Evolutionary conservation across 2,329 filamentous ascomycete species (phyloP).

Genomic region (Akanthomyces muscarius): DNA sequence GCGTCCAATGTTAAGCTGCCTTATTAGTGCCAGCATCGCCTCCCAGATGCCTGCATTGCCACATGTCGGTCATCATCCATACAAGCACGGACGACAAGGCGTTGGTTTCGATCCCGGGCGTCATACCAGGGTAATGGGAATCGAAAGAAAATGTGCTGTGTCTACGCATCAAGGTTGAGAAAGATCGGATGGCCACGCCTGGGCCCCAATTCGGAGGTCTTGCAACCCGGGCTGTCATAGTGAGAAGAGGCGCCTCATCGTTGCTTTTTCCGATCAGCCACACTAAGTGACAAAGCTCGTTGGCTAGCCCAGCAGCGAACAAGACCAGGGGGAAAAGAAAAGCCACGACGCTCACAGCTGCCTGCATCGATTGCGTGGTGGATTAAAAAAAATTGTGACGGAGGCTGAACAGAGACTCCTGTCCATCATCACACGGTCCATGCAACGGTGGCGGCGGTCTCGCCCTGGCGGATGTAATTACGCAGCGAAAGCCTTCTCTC

Average conservation of each 20-base stretch:
- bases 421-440: not conserved
- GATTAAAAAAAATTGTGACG: not conserved
- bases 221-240: not conserved
- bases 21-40: not conserved
- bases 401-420: not conserved
- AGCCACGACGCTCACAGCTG: not conserved
- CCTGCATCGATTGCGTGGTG: not conserved
- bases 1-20: not conserved
- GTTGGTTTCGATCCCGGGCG: not conserved
- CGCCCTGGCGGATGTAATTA: not conserved
- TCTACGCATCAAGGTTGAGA: not conserved
- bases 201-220: not conserved
- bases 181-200: not conserved
- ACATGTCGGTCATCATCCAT: not conserved
- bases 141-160: not conserved
- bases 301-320: not conserved
- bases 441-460: not conserved
- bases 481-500: not conserved
- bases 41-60: not conserved
- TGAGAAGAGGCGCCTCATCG: not conserved
- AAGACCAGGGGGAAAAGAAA: not conserved
- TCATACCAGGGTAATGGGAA: not conserved
- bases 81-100: not conserved
- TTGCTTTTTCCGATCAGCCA: not conserved
- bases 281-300: not conserved